Evolutionary conservation across 768 basidiomycete species (phyloP).

Genomic region (Kwoniella botswanensis): DNA sequence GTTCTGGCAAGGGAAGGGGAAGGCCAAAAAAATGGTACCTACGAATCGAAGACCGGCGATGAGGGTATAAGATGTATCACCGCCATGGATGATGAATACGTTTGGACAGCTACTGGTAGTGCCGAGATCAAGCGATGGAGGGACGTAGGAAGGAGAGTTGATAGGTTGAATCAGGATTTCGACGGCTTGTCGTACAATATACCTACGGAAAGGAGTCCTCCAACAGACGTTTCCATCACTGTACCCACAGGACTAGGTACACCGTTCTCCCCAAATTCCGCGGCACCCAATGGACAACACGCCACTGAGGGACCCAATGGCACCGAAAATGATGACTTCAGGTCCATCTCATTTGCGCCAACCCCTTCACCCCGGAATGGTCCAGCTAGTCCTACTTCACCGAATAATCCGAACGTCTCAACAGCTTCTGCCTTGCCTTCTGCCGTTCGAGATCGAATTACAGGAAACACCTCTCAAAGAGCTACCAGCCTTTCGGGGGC

Average conservation of each 20-base stretch:
- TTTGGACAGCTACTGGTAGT: slow-evolving; percentile 88
- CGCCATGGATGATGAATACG: slow-evolving; percentile 76
- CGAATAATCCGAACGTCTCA: slow-evolving; percentile 10
- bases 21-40: slow-evolving; percentile 30
- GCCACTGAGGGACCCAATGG: slow-evolving; percentile 8
- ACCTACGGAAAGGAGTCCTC: slow-evolving; percentile 16
- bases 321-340: slow-evolving; percentile 38
- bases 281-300: background rate
- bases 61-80: slow-evolving; percentile 84
- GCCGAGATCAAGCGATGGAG: slow-evolving; percentile 83
- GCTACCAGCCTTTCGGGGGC: slow-evolving; percentile 41
- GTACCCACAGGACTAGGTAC: slow-evolving; percentile 18
- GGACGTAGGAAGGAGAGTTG: slow-evolving; percentile 60
- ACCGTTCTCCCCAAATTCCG: slow-evolving; percentile 12
- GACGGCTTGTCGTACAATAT: slow-evolving; percentile 34
- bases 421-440: slow-evolving; percentile 33
- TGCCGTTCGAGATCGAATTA: slow-evolving; percentile 35
- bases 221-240: slow-evolving; percentile 17
- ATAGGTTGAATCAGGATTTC: slow-evolving; percentile 35
- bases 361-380: slow-evolving; percentile 32
- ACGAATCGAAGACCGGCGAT: slow-evolving; percentile 62
- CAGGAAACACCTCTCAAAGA: slow-evolving; percentile 24
- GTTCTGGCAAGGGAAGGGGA: slow-evolving; percentile 67
- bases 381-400: background rate
- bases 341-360: slow-evolving; percentile 51